A percentile compares a stretch with the other conserved stretches of the same genome.
Conservation (phyloP, 495 filamentous ascomycete genomes). For the Aspergillus biplanus region DNA sequence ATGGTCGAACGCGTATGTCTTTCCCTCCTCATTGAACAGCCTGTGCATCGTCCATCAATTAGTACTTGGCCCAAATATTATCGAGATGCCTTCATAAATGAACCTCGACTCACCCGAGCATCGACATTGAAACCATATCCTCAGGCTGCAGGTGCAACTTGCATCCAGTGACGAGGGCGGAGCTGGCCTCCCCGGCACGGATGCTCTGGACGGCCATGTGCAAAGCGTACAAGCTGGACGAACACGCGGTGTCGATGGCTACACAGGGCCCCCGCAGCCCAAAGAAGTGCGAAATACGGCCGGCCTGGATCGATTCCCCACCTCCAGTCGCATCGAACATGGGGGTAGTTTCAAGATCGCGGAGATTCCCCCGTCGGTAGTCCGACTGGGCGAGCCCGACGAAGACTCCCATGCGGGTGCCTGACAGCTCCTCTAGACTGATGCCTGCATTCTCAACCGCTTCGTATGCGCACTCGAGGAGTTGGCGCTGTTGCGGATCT, state of each 20-base stretch:
- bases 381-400: too few species aligned
- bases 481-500: too few species aligned
- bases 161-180: neutral
- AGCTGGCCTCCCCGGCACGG: slow-evolving; percentile 33
- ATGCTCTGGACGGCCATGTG: slow-evolving; percentile 52
- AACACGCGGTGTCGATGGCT: slow-evolving; percentile 56
- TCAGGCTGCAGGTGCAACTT: neutral
- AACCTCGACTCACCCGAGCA: neutral
- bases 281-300: slow-evolving; percentile 47
- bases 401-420: too few species aligned
- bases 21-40: slow-evolving; percentile 33
- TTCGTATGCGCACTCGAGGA: too few species aligned
- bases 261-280: slow-evolving; percentile 44
- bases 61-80: neutral
- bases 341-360: slow-evolving; percentile 33
- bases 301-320: slow-evolving; percentile 39
- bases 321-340: slow-evolving; percentile 37
- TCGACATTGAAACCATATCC: neutral
- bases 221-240: slow-evolving; percentile 50
- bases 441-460: too few species aligned
- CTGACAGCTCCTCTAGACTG: too few species aligned
- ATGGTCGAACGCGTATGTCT: slow-evolving; percentile 35
- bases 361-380: neutral
- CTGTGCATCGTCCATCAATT: slow-evolving; percentile 13
- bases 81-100: neutral